These are phyloP conservation scores for Claviceps sp. DNA, from an alignment of 2,329 filamentous ascomycete species.

Conservation along the genomic window DNA sequence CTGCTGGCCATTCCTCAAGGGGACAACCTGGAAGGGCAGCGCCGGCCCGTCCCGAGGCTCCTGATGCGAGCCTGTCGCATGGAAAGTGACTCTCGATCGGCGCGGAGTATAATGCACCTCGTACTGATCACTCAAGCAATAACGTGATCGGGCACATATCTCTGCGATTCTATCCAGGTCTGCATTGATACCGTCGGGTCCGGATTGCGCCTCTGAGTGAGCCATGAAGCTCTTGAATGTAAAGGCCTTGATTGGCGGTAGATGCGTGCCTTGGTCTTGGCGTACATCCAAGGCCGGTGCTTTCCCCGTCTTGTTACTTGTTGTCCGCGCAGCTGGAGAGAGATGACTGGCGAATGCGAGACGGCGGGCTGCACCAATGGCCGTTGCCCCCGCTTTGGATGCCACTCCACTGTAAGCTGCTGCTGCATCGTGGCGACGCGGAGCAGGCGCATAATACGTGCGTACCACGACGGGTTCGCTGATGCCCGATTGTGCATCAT, in stretches of 20 bases:
- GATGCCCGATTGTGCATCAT: constrained; percentile 41
- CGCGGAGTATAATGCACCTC: constrained; percentile 52
- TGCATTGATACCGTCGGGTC: constrained; percentile 34
- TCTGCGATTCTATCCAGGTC: constrained; percentile 53
- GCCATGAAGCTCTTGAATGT: constrained; percentile 52
- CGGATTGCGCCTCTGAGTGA: constrained; percentile 33
- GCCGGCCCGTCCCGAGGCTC: constrained; percentile 30
- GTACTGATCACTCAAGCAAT: constrained; percentile 54
- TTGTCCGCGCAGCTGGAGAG: constrained; percentile 14
- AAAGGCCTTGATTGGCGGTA: constrained; percentile 50
- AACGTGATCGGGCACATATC: constrained; percentile 51
- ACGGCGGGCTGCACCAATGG: constrained; percentile 16
- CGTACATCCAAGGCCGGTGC: constrained; percentile 12
- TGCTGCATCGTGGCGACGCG: constrained; percentile 17
- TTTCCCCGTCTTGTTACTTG: constrained; percentile 19
- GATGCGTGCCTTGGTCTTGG: constrained; percentile 28
- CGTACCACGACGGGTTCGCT: constrained; percentile 54
- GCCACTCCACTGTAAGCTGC: constrained; percentile 13
- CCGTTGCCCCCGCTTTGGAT: constrained; percentile 17
- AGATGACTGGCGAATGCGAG: constrained; percentile 21
- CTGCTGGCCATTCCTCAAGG: constrained; percentile 40
- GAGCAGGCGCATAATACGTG: constrained; percentile 41
- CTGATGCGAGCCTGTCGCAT: constrained; percentile 17
- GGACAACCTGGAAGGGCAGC: constrained; percentile 37
- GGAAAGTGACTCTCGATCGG: constrained; percentile 39